Percentiles rank a stretch among this genome's conserved stretches.
These are phyloP conservation scores for Neohortaea acidophila DNA, from an alignment of 495 filamentous ascomycete species.

Conservation along the genomic window DNA sequence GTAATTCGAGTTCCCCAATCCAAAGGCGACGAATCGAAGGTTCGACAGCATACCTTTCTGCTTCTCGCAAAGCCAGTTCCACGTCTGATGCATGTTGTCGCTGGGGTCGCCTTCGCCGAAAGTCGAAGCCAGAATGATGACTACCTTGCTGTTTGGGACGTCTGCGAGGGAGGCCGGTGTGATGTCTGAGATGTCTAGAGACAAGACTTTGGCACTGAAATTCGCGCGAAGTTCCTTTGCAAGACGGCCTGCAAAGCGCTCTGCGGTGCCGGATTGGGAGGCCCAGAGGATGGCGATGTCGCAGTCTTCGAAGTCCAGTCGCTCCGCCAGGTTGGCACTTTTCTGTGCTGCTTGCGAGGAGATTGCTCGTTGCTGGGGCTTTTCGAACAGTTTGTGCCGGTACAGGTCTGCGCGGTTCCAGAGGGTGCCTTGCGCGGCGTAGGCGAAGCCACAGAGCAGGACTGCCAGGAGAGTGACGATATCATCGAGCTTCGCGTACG, in stretches of 20 bases:
- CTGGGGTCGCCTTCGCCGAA: slow-evolving; percentile 42
- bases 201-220: slow-evolving; percentile 32
- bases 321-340: slow-evolving; percentile 22
- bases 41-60: slow-evolving; percentile 22
- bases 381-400: slow-evolving; percentile 22
- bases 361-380: slow-evolving; percentile 20
- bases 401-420: slow-evolving; percentile 27
- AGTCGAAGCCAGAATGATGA: slow-evolving; percentile 38
- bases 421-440: slow-evolving; percentile 15
- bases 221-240: slow-evolving; percentile 31
- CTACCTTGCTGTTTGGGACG: slow-evolving; percentile 30
- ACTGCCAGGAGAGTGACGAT: slow-evolving; percentile 12
- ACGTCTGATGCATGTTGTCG: slow-evolving; percentile 36
- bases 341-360: slow-evolving; percentile 1
- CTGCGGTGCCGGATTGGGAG: slow-evolving; percentile 41
- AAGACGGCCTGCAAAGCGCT: slow-evolving; percentile 34
- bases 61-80: slow-evolving; percentile 29
- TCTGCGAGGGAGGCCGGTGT: slow-evolving; percentile 30
- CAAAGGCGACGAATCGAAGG: slow-evolving; percentile 33
- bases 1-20: slow-evolving; percentile 38
- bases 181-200: slow-evolving; percentile 37
- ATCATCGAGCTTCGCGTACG: slow-evolving; percentile 8
- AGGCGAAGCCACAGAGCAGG: slow-evolving; percentile 11
- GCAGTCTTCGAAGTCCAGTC: slow-evolving; percentile 23
- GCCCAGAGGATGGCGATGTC: slow-evolving; percentile 39